Evolutionary conservation across 129 eudicot species (phyloP).

Genomic region (Escallonia rubra): DNA sequence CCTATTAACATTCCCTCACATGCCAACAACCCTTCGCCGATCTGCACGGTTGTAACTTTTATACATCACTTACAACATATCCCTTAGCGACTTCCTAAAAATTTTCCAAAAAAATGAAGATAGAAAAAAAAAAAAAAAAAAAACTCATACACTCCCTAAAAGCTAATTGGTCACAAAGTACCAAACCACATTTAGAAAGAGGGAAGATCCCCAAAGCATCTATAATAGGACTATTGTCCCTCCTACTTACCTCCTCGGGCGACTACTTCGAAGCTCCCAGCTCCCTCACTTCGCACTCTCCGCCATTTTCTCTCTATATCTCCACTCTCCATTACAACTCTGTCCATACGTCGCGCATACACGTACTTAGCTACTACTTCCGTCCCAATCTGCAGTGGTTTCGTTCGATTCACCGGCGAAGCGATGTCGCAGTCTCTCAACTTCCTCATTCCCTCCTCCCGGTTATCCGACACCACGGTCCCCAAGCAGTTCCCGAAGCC

Average conservation of each 20-base stretch:
- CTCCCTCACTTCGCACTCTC: conserved; percentile 28
- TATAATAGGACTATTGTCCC: background rate
- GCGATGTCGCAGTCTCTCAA: conserved; percentile 62
- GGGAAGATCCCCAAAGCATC: no score
- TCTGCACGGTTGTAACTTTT: no score
- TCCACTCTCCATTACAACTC: background rate
- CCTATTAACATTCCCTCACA: no score
- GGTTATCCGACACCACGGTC: conserved; percentile 16
- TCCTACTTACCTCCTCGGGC: conserved; percentile 11
- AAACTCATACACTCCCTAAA: background rate
- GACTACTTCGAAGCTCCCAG: conserved; percentile 32
- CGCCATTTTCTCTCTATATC: conserved; percentile 22
- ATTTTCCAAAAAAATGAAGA: no score
- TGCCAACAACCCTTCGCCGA: no score
- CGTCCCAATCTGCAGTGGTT: background rate
- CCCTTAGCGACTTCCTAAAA: no score
- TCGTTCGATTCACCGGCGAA: no score
- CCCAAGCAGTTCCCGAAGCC: conserved; percentile 25
- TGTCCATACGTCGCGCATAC: background rate
- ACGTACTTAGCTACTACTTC: background rate
- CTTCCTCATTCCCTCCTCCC: conserved; percentile 43
- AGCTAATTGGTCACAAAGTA: background rate
- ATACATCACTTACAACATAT: no score
- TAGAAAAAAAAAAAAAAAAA: no score
- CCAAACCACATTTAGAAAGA: background rate